Evolutionary conservation across 164 flowering plant genomes (phyloP).

Genomic region (Magnolia officinalis): DNA sequence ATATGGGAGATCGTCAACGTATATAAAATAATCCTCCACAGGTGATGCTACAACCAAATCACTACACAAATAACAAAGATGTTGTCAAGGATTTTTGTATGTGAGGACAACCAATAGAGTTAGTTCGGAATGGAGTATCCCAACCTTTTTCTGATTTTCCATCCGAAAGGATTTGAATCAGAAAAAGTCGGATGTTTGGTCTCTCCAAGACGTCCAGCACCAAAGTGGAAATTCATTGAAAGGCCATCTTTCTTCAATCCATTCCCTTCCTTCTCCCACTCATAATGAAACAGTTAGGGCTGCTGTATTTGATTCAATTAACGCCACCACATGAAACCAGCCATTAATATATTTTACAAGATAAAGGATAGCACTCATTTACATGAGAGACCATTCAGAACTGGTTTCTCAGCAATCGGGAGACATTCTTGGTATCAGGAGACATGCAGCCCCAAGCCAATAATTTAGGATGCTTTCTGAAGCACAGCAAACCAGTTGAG

Average conservation of each 20-base stretch:
- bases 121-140: neutral
- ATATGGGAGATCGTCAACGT: conserved; percentile 74
- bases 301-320: too few relatives aligned
- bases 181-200: neutral
- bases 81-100: neutral
- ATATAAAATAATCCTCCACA: conserved; percentile 89
- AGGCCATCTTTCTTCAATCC: too few relatives aligned
- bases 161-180: neutral
- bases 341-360: neutral
- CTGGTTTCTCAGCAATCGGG: neutral
- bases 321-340: neutral
- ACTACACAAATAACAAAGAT: conserved; percentile 28
- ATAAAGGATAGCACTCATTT: neutral
- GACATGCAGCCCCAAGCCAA: neutral
- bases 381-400: neutral
- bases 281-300: too few relatives aligned
- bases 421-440: neutral
- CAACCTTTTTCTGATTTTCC: neutral
- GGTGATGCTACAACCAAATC: conserved; percentile 97
- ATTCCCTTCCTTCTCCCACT: too few relatives aligned
- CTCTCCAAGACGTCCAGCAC: neutral
- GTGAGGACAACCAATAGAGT: neutral
- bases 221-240: neutral
- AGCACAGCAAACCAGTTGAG: neutral
- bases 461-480: neutral